phyloP scores from a whole-genome alignment of 2,329 filamentous ascomycete species.

The Diatrype stigma region DNA sequence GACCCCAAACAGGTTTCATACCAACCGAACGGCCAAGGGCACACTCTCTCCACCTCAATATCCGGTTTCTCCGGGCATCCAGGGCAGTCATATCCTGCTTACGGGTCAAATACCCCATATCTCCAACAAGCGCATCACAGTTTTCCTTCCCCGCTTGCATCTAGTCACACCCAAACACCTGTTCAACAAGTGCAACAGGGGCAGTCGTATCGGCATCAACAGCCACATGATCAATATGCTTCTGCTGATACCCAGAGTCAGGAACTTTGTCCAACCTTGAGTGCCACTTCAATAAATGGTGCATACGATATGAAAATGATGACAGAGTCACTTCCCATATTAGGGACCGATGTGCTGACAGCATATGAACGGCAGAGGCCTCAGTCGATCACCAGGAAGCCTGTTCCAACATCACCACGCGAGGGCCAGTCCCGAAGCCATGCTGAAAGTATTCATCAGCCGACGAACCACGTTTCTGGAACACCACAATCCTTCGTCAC shows the following conservation, averaged over 20 bases:
- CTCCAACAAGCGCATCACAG: background rate
- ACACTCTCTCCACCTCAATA: background rate
- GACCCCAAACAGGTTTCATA: background rate
- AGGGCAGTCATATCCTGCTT: background rate
- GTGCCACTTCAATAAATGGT: background rate
- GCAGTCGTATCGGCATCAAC: background rate
- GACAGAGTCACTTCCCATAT: constrained; percentile 3
- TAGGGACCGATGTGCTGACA: background rate
- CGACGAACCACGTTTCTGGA: too few relatives aligned
- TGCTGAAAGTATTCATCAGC: too few relatives aligned
- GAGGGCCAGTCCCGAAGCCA: too few relatives aligned
- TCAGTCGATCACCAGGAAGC: background rate
- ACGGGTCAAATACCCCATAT: background rate
- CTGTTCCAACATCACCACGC: background rate
- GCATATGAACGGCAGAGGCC: background rate
- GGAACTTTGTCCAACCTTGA: background rate
- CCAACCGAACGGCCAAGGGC: background rate
- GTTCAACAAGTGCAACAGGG: background rate
- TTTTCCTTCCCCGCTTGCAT: background rate
- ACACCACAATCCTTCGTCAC: too few relatives aligned
- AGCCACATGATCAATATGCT: background rate
- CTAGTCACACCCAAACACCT: background rate
- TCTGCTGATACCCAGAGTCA: background rate
- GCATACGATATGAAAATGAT: constrained; percentile 4
- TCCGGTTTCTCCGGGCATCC: too few relatives aligned